A percentile compares a stretch with the other conserved stretches of the same genome.
phyloP scores from a whole-genome alignment of 176 grass and related monocot genomes.

The Paspalum vaginatum region DNA sequence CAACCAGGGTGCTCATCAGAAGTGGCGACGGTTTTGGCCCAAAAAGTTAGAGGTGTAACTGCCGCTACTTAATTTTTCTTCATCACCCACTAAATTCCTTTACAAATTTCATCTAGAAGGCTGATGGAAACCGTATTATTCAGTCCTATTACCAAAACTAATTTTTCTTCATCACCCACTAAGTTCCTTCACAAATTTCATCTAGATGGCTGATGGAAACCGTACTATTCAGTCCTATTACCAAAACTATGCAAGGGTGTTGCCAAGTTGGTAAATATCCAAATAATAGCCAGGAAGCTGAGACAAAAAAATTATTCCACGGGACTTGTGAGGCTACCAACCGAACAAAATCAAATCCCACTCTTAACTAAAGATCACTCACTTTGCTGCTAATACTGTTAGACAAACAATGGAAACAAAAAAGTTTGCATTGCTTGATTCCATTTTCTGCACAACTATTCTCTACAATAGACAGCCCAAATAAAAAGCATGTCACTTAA shows the following conservation, averaged over 20 bases:
- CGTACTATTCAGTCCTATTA: not conserved
- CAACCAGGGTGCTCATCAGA: conserved; percentile 4
- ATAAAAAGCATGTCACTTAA: not conserved
- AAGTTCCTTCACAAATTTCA: not conserved
- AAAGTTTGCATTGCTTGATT: not conserved
- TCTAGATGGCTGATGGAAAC: too few species aligned
- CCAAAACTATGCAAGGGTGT: not conserved
- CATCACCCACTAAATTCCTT: not conserved
- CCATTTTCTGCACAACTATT: not conserved
- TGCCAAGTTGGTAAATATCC: not conserved
- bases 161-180: not conserved
- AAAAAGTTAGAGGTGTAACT: not conserved
- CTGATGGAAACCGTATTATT: not conserved
- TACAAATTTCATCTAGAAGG: not conserved
- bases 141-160: too few species aligned
- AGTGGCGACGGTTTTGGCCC: not conserved
- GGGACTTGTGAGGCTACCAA: not conserved
- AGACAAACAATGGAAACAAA: not conserved
- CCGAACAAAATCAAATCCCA: not conserved
- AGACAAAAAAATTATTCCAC: not conserved
- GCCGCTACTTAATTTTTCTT: not conserved
- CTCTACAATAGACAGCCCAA: not conserved
- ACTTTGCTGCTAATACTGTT: not conserved
- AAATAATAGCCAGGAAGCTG: not conserved
- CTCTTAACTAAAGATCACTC: not conserved